Base-by-base conservation (phyloP, 768 basidiomycete species). In the Termitomyces sp. region DNA sequence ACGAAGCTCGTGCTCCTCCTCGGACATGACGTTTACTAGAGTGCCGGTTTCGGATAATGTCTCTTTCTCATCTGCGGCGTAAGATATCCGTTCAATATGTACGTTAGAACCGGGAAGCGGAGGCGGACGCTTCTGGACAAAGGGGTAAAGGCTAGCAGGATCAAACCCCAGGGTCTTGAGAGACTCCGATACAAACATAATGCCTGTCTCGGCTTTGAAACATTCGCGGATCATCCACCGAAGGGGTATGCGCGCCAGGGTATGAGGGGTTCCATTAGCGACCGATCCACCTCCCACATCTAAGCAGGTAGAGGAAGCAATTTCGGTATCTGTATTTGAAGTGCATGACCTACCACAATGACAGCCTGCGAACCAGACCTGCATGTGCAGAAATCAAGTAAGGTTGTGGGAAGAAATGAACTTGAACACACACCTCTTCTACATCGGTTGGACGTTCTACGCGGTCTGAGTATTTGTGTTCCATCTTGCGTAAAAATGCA, bases 181-280 rank as follows among this genome's bases (percentile, higher is more conserved):
- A 20, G 70, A 72, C 26, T 75, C 73, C 2, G 73, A 62, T 22
- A 78, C 69, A 71, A 88, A 88, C 63, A 85, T 71, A 60, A 88
- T 84, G 0, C 86, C 86, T 1, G 75, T 75, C 3, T 82, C 64
- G 8, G 77, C 66, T 51, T 73, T 73, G 76, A 88, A 84, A 59
- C 79, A 81, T 64, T 90, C 79, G 39, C 87, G 81, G 57, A 90
- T 73, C 86, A 89, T 88, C 87, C 88, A 86, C 1, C 80, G 74
- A 4, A 86, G 72, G 1, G 82, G 68, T 36, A 84, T 79, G 37
- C 80, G 76, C 6, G 83, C 77, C 3, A 86, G 75, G 13, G 69
- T 72, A 41, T 77, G 66, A 4, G 63, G 65, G 0, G 70, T 72
- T 2, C 70, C 74, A 59, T 84, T 80, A 16, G 62, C 59, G 0